Evolutionary conservation across 1,284 basidiomycete species (phyloP), one percentile per base, ranked within the genome.

Genomic region (Ceratobasidium sp.): DNA sequence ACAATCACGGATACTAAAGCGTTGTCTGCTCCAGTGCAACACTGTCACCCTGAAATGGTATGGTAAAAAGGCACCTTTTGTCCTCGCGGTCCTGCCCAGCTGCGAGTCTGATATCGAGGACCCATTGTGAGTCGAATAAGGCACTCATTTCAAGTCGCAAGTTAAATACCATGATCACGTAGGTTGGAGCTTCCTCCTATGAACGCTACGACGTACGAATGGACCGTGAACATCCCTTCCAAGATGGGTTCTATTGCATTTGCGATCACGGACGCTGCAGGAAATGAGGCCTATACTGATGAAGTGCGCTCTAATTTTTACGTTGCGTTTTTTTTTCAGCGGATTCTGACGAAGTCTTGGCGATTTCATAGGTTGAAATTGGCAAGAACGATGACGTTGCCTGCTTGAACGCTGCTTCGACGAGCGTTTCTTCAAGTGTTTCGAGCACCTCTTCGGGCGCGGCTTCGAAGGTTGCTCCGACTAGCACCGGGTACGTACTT

Each of bases 251-350:
- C 73, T 38, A 52, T 75, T 38, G 73, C 73, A 20, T 75, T 75
- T 66, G 73, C 50, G 15, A 75, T 75, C 20, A 64, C 62, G 20
- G 73, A 75, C 50, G 48, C 20, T n/a, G 26, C 44, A 38, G 73
- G 73, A 3, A 75, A 75, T 28, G 73, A 75, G 40, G 73, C 73
- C 1, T 75, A 66, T n/a, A 75, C 73, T 38, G 73, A 75, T 50
- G 73, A 75, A 50, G 73, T 66, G 46, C 2, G 73, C 13, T 38
- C 10, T 13, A 15, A 4, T 61, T 44, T 3, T 38, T 46, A 26
- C 12, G 6, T 52, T 44, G 38, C 46, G 38, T 46, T 26, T 44
- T 20, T 20, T 23, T 42, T 64, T 15, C 28, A n/a, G 56, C 44
- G 13, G 26, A 56, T 13, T 46, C 23, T 54, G 13, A 54, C 33